Evolutionary conservation across 805 yeast species (phyloP), one percentile per base, ranked within the genome.

Genomic region (Lachancea lanzarotensis): DNA sequence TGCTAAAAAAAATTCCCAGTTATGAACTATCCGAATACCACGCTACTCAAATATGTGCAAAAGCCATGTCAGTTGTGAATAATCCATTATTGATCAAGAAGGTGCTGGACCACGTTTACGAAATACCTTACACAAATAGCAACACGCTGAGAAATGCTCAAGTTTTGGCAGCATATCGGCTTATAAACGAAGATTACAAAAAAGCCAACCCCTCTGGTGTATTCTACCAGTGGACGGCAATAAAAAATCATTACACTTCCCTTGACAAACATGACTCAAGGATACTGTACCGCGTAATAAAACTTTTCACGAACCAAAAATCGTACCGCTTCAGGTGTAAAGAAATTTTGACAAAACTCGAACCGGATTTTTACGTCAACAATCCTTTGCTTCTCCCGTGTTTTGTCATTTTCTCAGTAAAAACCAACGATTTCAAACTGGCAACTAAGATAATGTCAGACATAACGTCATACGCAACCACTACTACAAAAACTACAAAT

Each of bases 141-240:
- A 31, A 36, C 32, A 47, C 32, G 33, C 41, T 15, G 12, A 40
- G 54, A 33, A 45, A 42, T 25, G 42, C 47, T 4, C 52, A 49
- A 34, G 38, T 59, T 9, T 31, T 13, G 12, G 45, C 56, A 6
- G 59, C 57, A 3, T 59, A 57, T 38, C 27, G 48, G 8, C 27
- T 54, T 16, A 59, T 61, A 25, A 47, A 50, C 17, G 45, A 40
- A 12, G 62, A 60, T 42, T 57, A 40, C 42, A 41, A 43, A 33
- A 42, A 38, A 0, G 49, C 48, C 37, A 61, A 61, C 45, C 52
- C 55, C 3, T 54, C 63, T 3, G 63, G 65, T 6, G 53, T 59
- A 1, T 49, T 42, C 20, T 33, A 38, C n/a, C 48, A 53, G 3
- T 61, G 66, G 66, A 27, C 43, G 2, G 45, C 43, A 32, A 54